phyloP scores from a whole-genome alignment of 2,329 filamentous ascomycete genomes.

The Dactylonectria estremocensis region DNA sequence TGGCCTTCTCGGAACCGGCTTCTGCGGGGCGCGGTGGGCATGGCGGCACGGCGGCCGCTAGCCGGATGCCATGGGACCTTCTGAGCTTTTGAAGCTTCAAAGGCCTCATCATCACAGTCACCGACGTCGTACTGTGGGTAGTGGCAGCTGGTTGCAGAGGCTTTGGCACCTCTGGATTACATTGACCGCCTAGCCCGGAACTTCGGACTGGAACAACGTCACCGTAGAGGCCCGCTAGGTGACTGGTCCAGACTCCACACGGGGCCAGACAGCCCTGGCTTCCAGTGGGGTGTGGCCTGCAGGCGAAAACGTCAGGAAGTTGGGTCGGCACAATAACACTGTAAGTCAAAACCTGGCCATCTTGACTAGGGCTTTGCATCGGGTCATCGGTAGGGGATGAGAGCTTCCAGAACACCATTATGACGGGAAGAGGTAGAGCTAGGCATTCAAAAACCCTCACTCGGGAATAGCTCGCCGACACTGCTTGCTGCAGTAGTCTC shows the following conservation, averaged over 20 bases:
- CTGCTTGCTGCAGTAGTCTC: not conserved
- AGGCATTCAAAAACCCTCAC: not conserved
- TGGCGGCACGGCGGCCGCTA: conserved; percentile 2
- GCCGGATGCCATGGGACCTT: not conserved
- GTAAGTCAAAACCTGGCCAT: not conserved
- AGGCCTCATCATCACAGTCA: no score
- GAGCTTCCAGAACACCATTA: not conserved
- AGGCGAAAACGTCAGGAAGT: not conserved
- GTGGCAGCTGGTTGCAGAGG: conserved; percentile 5
- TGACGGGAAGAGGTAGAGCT: not conserved
- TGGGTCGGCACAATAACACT: no score
- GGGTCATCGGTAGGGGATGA: not conserved
- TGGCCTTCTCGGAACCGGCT: not conserved
- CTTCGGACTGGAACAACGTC: not conserved
- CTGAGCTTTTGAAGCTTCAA: not conserved
- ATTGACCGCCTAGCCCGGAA: not conserved
- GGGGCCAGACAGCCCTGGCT: not conserved
- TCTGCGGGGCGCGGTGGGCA: not conserved
- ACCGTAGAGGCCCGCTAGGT: not conserved
- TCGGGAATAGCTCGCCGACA: not conserved
- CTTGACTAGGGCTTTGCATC: not conserved
- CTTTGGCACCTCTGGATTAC: not conserved
- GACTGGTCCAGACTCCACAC: not conserved
- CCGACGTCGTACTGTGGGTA: not conserved
- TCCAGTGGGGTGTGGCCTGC: not conserved